Evolutionary conservation across 2,329 filamentous ascomycete genomes (phyloP), one percentile per base, ranked within the genome.

Genomic region (Ascochyta pisi): DNA sequence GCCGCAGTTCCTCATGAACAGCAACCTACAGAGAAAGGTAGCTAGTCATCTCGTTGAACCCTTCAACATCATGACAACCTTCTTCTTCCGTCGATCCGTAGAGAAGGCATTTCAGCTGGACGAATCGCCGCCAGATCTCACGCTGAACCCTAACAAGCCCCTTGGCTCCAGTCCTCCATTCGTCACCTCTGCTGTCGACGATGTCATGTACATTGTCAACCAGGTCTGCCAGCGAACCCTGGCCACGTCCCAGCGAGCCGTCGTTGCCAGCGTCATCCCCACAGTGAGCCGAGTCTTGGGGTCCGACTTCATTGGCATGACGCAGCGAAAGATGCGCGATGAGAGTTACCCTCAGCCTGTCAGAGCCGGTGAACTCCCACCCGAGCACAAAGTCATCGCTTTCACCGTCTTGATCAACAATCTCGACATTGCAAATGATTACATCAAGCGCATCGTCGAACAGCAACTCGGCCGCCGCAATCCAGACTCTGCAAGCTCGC

Each of bases 121-220:
- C 71, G 96, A 99, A 74, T 85, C 88, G 19, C 95, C 95, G 0
- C 78, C 83, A 0, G 92, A 92, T 19, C 80, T 99, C 19, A 90
- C 90, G 0, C 81, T 99, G 31, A 91, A 88, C 69, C 82, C 89
- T 38, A 88, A 84, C 68, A 90, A 84, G 68, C 82, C 89, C 3
- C 81, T 96, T 39, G 86, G 89, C 48, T 85, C 88, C 54, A 92
- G 92, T 65, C 85, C 92, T 3, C 95, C 95, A 0, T 96, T 91
- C 70, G 96, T 99, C 67, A 94, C 95, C 39, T 92, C 93, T 2
- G 93, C 94, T 0, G 93, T 99, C 8, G 95, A 99, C 79, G 95
- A 97, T 78, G 92, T 98, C 70, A 98, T 99, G 94, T 99, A 98
- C 77, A 97, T 99, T 66, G 91, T 96, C 72, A 96, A 96, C 72